Base-by-base conservation (phyloP, 768 basidiomycete species). In the Lentinus tigrinus region DNA sequence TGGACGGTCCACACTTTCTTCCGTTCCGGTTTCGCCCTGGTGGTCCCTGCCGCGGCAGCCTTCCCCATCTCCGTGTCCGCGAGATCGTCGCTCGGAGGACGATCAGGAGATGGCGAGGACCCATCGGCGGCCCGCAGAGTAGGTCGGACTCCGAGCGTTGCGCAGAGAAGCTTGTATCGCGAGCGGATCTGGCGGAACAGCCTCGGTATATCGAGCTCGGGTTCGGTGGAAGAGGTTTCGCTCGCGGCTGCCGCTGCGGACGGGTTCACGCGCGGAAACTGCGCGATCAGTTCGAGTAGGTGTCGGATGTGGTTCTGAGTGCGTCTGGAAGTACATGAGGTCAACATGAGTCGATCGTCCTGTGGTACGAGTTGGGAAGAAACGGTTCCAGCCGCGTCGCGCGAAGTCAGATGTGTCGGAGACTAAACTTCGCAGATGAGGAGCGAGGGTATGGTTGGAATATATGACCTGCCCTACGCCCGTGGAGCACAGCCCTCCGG, bases 131-230 rank as follows among this genome's bases (percentile, higher is more conserved):
- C 70, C 4, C 73, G 69, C 14, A 80, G 40, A 2, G 75, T 74
- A 13, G 85, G 84, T 26, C 80, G 69, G 9, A 93, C 81, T 31
- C 91, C 91, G 21, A 98, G 77, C 0, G 84, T 82, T 0, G 94
- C 85, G 65, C 95, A 99, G 38, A 95, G 83, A 0, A 85, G 81
- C 66, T 88, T 89, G 73, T 98, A 97, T 61, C 90, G 82, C 1
- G 94, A 91, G 40, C 93, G 83, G 58, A 98, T 95, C 61, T 91
- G 85, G 26, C 87, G 82, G 62, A 96, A 85, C 26, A 95, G 81
- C 54, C 83, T 84, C 9, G 85, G 73, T 44, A 96, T 82, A 70
- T 97, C 94, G 16, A 88, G 47, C 23, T 87, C 84, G 1, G 75
- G 67, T 23, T 38, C 49, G n/a, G 67, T 59, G 23, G 73, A 69